A percentile compares a stretch with the other conserved stretches of the same genome.
phyloP scores from a whole-genome alignment of 495 filamentous ascomycete species.

The Hyaloscypha bicolor region DNA sequence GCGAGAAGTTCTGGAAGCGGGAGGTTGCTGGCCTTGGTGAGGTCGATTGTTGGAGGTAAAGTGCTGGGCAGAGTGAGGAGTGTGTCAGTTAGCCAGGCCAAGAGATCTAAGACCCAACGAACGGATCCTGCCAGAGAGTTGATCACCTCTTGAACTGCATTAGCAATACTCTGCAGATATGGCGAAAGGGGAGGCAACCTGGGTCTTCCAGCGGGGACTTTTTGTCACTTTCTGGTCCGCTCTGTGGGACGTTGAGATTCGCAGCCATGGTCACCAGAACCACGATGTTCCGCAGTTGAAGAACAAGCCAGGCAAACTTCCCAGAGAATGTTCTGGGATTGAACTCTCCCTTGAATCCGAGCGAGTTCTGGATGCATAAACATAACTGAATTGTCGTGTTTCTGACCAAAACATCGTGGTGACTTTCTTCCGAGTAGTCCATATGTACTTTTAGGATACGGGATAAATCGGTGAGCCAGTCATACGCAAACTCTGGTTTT shows the following conservation, averaged over 20 bases:
- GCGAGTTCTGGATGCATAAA: slow-evolving; percentile 68
- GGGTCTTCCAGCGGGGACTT: slow-evolving; percentile 65
- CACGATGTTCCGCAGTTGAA: slow-evolving; percentile 72
- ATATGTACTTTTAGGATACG: slow-evolving; percentile 65
- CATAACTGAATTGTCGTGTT: slow-evolving; percentile 68
- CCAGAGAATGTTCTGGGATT: slow-evolving; percentile 61
- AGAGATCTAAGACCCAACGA: slow-evolving; percentile 69
- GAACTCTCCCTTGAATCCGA: slow-evolving; percentile 65
- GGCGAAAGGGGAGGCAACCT: slow-evolving; percentile 20
- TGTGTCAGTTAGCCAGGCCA: slow-evolving; percentile 67
- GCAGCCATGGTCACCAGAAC: slow-evolving; percentile 66
- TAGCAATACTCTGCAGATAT: slow-evolving; percentile 21
- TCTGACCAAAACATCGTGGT: slow-evolving; percentile 70
- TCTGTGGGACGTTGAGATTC: slow-evolving; percentile 44
- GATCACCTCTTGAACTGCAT: slow-evolving; percentile 47
- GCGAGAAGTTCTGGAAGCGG: slow-evolving; percentile 50
- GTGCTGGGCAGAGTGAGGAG: slow-evolving; percentile 39
- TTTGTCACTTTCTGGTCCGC: slow-evolving; percentile 40
- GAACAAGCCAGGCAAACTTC: slow-evolving; percentile 71
- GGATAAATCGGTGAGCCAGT: slow-evolving; percentile 65
- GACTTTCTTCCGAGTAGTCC: slow-evolving; percentile 68
- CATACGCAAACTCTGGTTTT: slow-evolving; percentile 50
- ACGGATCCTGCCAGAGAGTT: slow-evolving; percentile 56
- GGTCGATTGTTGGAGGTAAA: slow-evolving; percentile 28
- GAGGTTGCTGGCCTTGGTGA: slow-evolving; percentile 44